Conservation (phyloP, 73 alveolate species). For the Breviolum minutum region DNA sequence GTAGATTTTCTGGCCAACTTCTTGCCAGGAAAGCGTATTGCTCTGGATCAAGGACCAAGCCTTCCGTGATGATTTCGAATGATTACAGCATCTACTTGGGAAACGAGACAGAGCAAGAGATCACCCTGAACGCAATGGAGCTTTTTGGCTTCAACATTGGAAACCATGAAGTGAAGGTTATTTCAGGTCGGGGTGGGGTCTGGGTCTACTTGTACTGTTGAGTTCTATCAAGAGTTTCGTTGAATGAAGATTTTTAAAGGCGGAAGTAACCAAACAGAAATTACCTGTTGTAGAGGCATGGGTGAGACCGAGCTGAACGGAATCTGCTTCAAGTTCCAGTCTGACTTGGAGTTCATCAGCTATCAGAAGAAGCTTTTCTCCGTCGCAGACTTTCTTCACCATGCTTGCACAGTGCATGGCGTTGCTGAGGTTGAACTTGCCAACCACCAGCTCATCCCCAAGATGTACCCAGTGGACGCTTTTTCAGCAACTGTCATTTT, state of each 20-base stretch:
- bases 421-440: conserved; percentile 12
- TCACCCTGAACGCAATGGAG: not conserved
- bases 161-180: not conserved
- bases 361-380: not conserved
- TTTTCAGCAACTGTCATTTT: too few relatives aligned
- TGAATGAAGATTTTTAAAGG: not conserved
- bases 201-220: not conserved
- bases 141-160: conserved; percentile 12
- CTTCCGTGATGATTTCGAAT: not conserved
- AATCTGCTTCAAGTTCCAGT: not conserved
- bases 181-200: not conserved
- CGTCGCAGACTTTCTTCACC: conserved; percentile 13
- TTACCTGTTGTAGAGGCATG: not conserved
- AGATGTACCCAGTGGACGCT: not conserved
- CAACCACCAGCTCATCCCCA: conserved; percentile 36
- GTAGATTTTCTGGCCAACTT: not conserved
- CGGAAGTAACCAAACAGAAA: too few relatives aligned
- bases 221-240: not conserved
- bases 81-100: not conserved
- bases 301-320: conserved; percentile 15
- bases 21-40: conserved; percentile 22
- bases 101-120: conserved; percentile 1
- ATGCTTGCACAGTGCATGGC: not conserved
- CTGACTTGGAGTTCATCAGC: not conserved
- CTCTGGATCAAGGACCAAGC: not conserved